These are phyloP conservation scores for Fusarium sp. DNA, from an alignment of 2,329 filamentous ascomycete species.

Conservation along the genomic window DNA sequence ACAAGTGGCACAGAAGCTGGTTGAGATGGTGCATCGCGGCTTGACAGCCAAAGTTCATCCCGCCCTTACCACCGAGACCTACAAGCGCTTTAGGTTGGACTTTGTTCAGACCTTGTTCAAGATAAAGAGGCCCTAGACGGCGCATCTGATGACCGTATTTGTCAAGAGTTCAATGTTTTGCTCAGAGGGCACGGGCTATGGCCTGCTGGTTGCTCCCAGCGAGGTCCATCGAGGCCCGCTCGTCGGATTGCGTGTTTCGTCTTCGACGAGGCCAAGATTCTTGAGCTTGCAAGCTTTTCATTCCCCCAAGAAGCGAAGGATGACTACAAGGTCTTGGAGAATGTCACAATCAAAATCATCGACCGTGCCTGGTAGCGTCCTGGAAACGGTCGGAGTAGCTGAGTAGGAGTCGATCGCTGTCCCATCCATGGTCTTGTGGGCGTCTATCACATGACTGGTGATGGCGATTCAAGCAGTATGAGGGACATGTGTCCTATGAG, in stretches of 20 bases:
- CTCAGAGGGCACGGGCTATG: background rate
- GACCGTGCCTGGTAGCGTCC: background rate
- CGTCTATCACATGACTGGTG: background rate
- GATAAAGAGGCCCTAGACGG: background rate
- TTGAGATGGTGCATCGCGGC: slow-evolving; percentile 3
- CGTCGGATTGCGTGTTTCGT: background rate
- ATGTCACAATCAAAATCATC: background rate
- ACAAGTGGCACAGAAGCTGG: slow-evolving; percentile 5
- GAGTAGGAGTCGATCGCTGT: background rate
- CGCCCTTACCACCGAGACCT: background rate
- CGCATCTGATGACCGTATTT: background rate
- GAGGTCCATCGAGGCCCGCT: background rate
- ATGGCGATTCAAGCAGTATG: background rate
- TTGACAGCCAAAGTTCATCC: background rate
- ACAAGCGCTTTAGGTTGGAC: background rate
- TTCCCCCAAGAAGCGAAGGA: background rate
- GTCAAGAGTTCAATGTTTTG: background rate
- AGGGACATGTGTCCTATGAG: background rate
- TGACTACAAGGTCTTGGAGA: background rate
- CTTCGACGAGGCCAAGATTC: background rate
- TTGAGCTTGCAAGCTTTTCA: background rate
- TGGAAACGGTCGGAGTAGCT: background rate
- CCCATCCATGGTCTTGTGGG: background rate
- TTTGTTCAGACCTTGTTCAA: background rate
- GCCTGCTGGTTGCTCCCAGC: background rate